Conservation (phyloP, 495 filamentous ascomycete species). For the Penicillium manginii region DNA sequence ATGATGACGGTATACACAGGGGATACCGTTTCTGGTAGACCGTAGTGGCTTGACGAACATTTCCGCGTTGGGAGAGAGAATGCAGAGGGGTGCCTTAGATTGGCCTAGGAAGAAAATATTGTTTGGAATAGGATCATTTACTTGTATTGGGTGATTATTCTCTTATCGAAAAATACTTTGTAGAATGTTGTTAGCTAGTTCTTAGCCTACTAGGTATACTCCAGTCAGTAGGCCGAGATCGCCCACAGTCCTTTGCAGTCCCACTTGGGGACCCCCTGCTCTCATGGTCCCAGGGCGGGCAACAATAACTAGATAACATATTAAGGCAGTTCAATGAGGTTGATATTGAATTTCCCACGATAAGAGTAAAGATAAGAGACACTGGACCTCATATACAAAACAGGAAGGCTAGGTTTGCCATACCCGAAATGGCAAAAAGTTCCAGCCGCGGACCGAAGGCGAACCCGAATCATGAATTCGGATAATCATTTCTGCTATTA, state of each 20-base stretch:
- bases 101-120: background rate
- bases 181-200: background rate
- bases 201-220: background rate
- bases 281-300: background rate
- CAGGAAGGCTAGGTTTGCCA: constrained; percentile 21
- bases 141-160: background rate
- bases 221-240: background rate
- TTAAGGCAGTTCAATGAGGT: background rate
- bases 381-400: constrained; percentile 35
- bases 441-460: constrained; percentile 24
- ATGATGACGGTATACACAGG: constrained; percentile 16
- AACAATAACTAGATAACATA: background rate
- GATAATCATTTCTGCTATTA: background rate
- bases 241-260: background rate
- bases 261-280: background rate
- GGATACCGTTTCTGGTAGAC: constrained; percentile 23
- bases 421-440: constrained; percentile 43
- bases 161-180: background rate
- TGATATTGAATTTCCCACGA: background rate
- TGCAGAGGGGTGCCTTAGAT: constrained; percentile 14
- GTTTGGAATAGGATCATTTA: background rate
- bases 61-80: constrained; percentile 35
- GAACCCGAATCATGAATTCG: background rate
- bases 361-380: constrained; percentile 13
- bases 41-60: constrained; percentile 22